Conservation (phyloP, 495 filamentous ascomycete species). For the Talaromyces nanjingensis region DNA sequence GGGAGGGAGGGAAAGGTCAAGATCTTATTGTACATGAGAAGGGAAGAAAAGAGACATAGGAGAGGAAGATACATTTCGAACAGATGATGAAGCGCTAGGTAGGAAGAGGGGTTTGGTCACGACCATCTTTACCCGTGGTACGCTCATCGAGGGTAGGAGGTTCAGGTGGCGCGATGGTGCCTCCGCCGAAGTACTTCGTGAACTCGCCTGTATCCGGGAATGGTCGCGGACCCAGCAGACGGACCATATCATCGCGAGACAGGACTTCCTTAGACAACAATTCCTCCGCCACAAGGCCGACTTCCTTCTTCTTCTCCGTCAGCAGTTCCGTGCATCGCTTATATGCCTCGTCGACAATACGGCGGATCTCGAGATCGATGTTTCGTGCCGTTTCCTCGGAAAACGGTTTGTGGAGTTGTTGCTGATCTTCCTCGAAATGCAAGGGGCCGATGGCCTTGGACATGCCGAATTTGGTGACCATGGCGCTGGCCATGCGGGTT, state of each 20-base stretch:
- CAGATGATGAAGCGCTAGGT: conserved; percentile 15
- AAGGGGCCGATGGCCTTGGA: conserved; percentile 84
- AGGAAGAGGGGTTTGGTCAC: conserved; percentile 36
- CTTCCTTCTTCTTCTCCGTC: conserved; percentile 74
- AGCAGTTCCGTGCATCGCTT: conserved; percentile 80
- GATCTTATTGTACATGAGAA: conserved; percentile 5
- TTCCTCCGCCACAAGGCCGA: conserved; percentile 90
- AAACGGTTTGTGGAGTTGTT: conserved; percentile 88
- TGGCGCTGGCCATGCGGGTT: conserved; percentile 85
- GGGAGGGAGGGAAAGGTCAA: neutral
- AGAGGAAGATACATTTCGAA: neutral
- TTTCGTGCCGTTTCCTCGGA: conserved; percentile 85
- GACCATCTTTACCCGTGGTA: conserved; percentile 34
- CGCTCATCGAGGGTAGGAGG: conserved; percentile 30
- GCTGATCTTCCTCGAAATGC: conserved; percentile 77
- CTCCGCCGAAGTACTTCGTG: conserved; percentile 76
- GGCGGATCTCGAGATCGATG: conserved; percentile 84
- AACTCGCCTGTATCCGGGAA: conserved; percentile 85
- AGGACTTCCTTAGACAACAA: conserved; percentile 86
- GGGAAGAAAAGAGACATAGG: neutral
- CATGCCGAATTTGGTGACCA: conserved; percentile 99
- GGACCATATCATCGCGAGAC: conserved; percentile 80
- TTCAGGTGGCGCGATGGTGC: conserved; percentile 52
- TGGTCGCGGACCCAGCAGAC: conserved; percentile 73
- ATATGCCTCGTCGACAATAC: conserved; percentile 87